Percentiles rank a stretch among this genome's conserved stretches.
Evolutionary conservation across 1,284 basidiomycete genomes (phyloP).

Genomic region (Mycena sp.): DNA sequence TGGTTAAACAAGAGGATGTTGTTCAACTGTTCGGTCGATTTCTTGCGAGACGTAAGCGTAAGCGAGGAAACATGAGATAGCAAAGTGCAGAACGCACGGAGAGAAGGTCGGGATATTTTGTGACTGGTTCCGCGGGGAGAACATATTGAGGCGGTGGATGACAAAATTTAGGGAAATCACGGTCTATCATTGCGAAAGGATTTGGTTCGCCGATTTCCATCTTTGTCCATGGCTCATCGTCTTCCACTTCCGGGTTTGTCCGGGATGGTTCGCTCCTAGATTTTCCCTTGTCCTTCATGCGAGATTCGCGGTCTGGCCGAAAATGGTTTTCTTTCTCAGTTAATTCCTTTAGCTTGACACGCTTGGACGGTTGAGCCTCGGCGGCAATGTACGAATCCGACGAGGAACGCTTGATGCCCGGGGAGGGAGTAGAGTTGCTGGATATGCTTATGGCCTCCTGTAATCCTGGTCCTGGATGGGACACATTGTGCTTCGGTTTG

Average conservation of each 20-base stretch:
- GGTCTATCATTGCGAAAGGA: slow-evolving; percentile 36
- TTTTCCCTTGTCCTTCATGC: slow-evolving; percentile 34
- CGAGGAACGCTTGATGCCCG: slow-evolving; percentile 55
- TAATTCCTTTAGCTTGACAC: slow-evolving; percentile 42
- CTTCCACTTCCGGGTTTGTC: slow-evolving; percentile 16
- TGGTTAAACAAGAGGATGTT: slow-evolving; percentile 32
- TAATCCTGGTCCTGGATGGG: slow-evolving; percentile 24
- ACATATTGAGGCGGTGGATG: slow-evolving; percentile 2
- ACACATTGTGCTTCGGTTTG: slow-evolving; percentile 32
- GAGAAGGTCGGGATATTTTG: slow-evolving; percentile 31
- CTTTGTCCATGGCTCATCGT: slow-evolving; percentile 36
- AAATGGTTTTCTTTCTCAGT: slow-evolving; percentile 51
- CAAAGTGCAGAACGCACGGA: slow-evolving; percentile 18
- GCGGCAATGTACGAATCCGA: slow-evolving; percentile 47
- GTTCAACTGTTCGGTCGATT: slow-evolving; percentile 23
- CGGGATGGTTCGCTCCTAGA: slow-evolving; percentile 9
- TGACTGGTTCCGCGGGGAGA: not conserved
- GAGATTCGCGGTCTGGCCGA: slow-evolving; percentile 20
- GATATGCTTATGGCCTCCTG: slow-evolving; percentile 49
- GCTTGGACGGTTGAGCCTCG: slow-evolving; percentile 50
- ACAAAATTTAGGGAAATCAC: slow-evolving; percentile 31
- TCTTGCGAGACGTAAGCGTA: slow-evolving; percentile 14
- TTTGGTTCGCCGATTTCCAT: slow-evolving; percentile 33
- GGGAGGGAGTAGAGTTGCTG: slow-evolving; percentile 46
- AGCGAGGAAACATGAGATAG: not conserved